Conservation (phyloP, 169 alveolate species). For the Plasmodium vivax region DNA sequence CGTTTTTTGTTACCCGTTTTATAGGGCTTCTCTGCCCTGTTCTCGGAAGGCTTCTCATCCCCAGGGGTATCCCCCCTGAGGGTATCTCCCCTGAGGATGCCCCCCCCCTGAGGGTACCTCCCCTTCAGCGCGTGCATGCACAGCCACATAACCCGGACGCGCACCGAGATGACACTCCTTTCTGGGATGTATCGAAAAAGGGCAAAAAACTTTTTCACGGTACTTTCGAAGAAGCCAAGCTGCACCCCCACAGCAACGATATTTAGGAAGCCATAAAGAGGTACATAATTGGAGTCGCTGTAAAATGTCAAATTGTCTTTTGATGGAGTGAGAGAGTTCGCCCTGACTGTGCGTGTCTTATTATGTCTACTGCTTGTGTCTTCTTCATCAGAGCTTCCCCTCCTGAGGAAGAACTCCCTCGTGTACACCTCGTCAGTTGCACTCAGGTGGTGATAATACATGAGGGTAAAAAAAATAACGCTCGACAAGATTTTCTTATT, state of each 20-base stretch:
- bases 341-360: neutral
- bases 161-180: slow-evolving; percentile 31
- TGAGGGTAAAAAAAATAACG: slow-evolving; percentile 19
- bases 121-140: slow-evolving; percentile 1
- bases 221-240: neutral
- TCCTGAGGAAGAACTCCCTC: neutral
- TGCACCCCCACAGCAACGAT: slow-evolving; percentile 17
- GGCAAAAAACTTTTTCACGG: slow-evolving; percentile 5
- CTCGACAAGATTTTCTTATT: slow-evolving; percentile 18
- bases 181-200: slow-evolving; percentile 36
- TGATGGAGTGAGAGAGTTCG: slow-evolving; percentile 6
- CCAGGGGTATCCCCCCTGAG: neutral
- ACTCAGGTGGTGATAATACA: slow-evolving; percentile 20
- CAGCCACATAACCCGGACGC: slow-evolving; percentile 58
- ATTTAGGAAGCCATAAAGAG: slow-evolving; percentile 45
- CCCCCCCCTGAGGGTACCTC: neutral
- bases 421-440: neutral
- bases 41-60: neutral
- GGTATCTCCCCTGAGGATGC: neutral
- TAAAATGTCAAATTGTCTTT: slow-evolving; percentile 20
- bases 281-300: slow-evolving; percentile 3
- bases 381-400: neutral
- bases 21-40: neutral
- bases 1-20: neutral
- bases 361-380: neutral